Percentiles rank a stretch among this genome's conserved stretches.
Evolutionary conservation across 1,284 basidiomycete species (phyloP).

Genomic region (Apiotrichum porosum): DNA sequence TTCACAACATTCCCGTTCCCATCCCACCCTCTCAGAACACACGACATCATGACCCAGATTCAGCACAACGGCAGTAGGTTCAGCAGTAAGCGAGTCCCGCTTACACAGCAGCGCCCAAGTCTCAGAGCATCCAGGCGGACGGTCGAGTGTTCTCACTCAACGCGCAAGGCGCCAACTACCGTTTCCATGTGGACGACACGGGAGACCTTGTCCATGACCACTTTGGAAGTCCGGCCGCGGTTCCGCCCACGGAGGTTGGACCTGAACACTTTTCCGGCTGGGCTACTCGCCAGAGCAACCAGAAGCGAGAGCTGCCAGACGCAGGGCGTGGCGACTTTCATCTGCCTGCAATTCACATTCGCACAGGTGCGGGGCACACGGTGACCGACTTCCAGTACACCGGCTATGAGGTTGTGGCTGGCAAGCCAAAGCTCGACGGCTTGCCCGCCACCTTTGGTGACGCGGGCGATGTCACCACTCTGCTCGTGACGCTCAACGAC

Average conservation of each 20-base stretch:
- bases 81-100: too few relatives aligned
- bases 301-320: slow-evolving; percentile 33
- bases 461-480: slow-evolving; percentile 15
- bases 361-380: slow-evolving; percentile 14
- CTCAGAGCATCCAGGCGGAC: too few relatives aligned
- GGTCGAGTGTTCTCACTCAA: neutral
- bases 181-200: slow-evolving; percentile 19
- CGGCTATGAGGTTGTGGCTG: slow-evolving; percentile 11
- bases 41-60: too few relatives aligned
- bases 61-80: too few relatives aligned
- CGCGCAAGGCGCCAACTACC: slow-evolving; percentile 11
- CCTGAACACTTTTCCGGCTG: neutral
- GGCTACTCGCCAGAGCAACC: neutral
- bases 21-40: too few relatives aligned
- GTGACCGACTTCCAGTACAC: slow-evolving; percentile 21
- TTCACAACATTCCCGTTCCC: too few relatives aligned
- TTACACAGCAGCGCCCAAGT: too few relatives aligned
- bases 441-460: slow-evolving; percentile 26
- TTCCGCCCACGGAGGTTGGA: neutral
- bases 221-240: slow-evolving; percentile 16
- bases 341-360: slow-evolving; percentile 25
- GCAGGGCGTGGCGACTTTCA: slow-evolving; percentile 31
- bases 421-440: slow-evolving; percentile 20
- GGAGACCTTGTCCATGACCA: slow-evolving; percentile 30
- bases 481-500: slow-evolving; percentile 24